phyloP scores from a whole-genome alignment of 108 stramenopile species.

The Aureococcus anophagefferens region DNA sequence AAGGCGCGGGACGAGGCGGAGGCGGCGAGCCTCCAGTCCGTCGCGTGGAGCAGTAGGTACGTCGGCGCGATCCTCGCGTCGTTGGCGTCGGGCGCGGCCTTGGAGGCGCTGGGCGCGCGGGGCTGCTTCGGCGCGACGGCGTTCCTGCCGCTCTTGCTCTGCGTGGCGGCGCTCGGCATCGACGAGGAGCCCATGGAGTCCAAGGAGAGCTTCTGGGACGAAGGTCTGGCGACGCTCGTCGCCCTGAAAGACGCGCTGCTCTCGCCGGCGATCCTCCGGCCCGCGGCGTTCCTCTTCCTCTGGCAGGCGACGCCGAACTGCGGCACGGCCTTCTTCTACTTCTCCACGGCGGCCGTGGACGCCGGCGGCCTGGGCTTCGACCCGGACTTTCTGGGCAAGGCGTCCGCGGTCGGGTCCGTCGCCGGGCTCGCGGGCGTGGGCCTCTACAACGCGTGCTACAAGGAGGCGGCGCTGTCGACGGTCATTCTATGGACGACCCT shows the following conservation, averaged over 20 bases:
- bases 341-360: slow-evolving; percentile 46
- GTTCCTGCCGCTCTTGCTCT: slow-evolving; percentile 67
- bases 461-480: slow-evolving; percentile 58
- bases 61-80: background rate
- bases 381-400: slow-evolving; percentile 83
- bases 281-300: slow-evolving; percentile 77
- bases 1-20: slow-evolving; percentile 55
- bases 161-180: slow-evolving; percentile 58
- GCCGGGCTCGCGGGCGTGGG: slow-evolving; percentile 74
- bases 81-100: background rate
- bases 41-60: slow-evolving; percentile 68
- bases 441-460: slow-evolving; percentile 57
- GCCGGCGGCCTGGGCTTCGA: slow-evolving; percentile 70
- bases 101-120: slow-evolving; percentile 18
- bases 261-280: slow-evolving; percentile 66
- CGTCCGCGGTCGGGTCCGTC: slow-evolving; percentile 63
- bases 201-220: slow-evolving; percentile 12
- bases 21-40: slow-evolving; percentile 64
- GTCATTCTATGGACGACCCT: slow-evolving; percentile 73
- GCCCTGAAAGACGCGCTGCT: background rate
- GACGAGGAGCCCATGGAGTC: slow-evolving; percentile 51
- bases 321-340: slow-evolving; percentile 85
- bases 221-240: background rate
- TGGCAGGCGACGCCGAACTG: slow-evolving; percentile 88
- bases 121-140: slow-evolving; percentile 77